Percentiles rank a stretch among this genome's conserved stretches.
Conservation (phyloP, 2,329 filamentous ascomycete species). For the Hypoxylon sp. region DNA sequence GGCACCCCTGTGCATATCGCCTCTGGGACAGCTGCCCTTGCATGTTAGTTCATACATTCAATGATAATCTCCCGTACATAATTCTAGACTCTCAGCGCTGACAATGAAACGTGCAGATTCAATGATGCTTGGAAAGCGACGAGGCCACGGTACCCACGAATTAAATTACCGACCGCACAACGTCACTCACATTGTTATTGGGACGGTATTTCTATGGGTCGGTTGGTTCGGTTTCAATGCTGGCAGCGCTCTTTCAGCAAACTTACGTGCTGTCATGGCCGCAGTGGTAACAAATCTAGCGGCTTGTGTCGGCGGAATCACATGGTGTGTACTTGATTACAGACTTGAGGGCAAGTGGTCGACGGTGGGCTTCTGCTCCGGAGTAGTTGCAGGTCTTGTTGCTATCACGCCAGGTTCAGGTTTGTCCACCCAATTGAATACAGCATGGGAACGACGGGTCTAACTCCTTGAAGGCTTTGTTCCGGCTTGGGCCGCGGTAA, state of each 20-base stretch:
- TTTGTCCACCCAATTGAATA: conserved; percentile 46
- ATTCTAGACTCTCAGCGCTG: conserved; percentile 21
- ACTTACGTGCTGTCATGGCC: conserved; percentile 88
- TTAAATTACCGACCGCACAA: conserved; percentile 95
- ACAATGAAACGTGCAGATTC: conserved; percentile 66
- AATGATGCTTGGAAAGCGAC: conserved; percentile 89
- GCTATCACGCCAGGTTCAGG: conserved; percentile 91
- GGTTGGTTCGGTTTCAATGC: conserved; percentile 98
- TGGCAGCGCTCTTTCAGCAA: conserved; percentile 84
- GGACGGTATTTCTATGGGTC: conserved; percentile 94
- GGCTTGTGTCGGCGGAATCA: conserved; percentile 86
- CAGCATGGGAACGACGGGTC: neutral
- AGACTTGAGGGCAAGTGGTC: conserved; percentile 92
- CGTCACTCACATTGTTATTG: conserved; percentile 91
- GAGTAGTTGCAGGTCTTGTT: conserved; percentile 88
- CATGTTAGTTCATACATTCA: conserved; percentile 63
- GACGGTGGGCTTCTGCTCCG: conserved; percentile 92
- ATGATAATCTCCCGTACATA: neutral
- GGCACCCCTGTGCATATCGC: conserved; percentile 92
- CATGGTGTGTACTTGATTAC: conserved; percentile 92
- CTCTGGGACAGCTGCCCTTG: conserved; percentile 85
- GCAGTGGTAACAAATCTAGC: conserved; percentile 88
- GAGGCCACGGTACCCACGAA: conserved; percentile 87
- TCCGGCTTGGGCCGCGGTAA: conserved; percentile 85
- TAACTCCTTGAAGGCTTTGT: conserved; percentile 70